phyloP scores from a whole-genome alignment of 352 stramenopile genomes.

The Phytophthora tubulina region DNA sequence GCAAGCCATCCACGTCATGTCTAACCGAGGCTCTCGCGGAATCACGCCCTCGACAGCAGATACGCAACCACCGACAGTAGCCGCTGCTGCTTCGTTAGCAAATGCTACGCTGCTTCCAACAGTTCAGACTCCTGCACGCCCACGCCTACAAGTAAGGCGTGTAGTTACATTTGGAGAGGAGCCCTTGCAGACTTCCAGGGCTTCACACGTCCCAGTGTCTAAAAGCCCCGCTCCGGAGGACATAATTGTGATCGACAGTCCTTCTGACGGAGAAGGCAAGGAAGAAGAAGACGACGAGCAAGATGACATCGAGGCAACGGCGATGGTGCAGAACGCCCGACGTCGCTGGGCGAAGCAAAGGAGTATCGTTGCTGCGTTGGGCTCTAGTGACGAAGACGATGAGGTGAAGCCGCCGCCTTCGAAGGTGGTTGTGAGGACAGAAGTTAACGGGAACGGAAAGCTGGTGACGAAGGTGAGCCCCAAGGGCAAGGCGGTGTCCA shows the following conservation, averaged over 20 bases:
- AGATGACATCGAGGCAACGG: conserved; percentile 24
- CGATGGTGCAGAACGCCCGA: conserved; percentile 21
- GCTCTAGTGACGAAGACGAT: conserved; percentile 33
- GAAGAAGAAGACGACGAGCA: conserved; percentile 7
- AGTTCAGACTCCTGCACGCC: conserved; percentile 4
- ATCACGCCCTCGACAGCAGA: conserved; percentile 3
- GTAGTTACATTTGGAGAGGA: conserved; percentile 37
- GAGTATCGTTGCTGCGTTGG: conserved; percentile 15
- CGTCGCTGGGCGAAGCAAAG: conserved; percentile 24
- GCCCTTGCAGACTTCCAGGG: not conserved
- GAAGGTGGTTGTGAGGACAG: conserved; percentile 11
- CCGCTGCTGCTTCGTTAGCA: not conserved
- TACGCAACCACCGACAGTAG: conserved; percentile 11
- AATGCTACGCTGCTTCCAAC: conserved; percentile 8
- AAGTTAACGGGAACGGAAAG: conserved; percentile 4
- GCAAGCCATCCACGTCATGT: conserved; percentile 52
- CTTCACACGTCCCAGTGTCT: not conserved
- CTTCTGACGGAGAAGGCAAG: conserved; percentile 36
- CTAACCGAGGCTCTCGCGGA: conserved; percentile 35
- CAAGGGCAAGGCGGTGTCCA: conserved; percentile 26
- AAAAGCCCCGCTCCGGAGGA: conserved; percentile 2
- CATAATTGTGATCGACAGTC: conserved; percentile 39
- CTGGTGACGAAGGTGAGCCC: conserved; percentile 4
- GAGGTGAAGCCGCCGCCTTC: conserved; percentile 16
- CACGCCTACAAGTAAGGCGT: conserved; percentile 21